Evolutionary conservation across 352 stramenopile genomes (phyloP).

Genomic region (Pythium oligandrum): DNA sequence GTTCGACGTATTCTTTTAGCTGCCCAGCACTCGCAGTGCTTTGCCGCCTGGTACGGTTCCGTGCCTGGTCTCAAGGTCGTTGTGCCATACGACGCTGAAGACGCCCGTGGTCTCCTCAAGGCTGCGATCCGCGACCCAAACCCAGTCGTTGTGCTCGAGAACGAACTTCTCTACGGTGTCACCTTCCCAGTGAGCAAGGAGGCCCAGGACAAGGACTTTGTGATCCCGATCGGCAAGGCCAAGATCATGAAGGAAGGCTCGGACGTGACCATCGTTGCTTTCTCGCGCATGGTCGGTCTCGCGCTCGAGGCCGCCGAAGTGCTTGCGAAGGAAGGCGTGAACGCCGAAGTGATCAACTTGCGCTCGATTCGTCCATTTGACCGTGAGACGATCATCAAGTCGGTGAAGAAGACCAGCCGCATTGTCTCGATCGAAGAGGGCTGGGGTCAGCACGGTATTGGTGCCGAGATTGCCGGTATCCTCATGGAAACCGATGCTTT

Average conservation of each 20-base stretch:
- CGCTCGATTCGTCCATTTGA: conserved; percentile 96
- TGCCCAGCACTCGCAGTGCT: conserved; percentile 99
- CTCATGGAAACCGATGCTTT: conserved; percentile 98
- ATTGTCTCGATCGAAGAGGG: conserved; percentile 98
- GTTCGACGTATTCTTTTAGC: conserved; percentile 25
- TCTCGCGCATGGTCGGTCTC: conserved; percentile 95
- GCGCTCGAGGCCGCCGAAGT: conserved; percentile 95
- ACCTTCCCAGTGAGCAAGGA: conserved; percentile 98
- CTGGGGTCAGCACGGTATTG: conserved; percentile 96
- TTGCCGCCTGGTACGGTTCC: conserved; percentile 97
- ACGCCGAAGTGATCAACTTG: conserved; percentile 94
- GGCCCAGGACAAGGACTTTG: conserved; percentile 95
- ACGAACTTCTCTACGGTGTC: conserved; percentile 98
- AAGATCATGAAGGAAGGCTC: conserved; percentile 97
- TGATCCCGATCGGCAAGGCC: conserved; percentile 98
- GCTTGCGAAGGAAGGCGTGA: conserved; percentile 94
- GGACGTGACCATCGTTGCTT: conserved; percentile 98
- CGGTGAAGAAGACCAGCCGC: conserved; percentile 98
- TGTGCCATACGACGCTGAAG: conserved; percentile 95
- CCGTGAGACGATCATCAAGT: conserved; percentile 95
- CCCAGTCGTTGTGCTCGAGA: conserved; percentile 98
- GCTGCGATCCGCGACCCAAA: conserved; percentile 99
- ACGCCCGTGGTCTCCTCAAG: conserved; percentile 99
- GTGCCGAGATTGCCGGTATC: conserved; percentile 96
- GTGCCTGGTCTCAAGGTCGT: conserved; percentile 99